These are phyloP conservation scores for Camelina sativa DNA, from an alignment of 345 rosid species.

Conservation along the genomic window DNA sequence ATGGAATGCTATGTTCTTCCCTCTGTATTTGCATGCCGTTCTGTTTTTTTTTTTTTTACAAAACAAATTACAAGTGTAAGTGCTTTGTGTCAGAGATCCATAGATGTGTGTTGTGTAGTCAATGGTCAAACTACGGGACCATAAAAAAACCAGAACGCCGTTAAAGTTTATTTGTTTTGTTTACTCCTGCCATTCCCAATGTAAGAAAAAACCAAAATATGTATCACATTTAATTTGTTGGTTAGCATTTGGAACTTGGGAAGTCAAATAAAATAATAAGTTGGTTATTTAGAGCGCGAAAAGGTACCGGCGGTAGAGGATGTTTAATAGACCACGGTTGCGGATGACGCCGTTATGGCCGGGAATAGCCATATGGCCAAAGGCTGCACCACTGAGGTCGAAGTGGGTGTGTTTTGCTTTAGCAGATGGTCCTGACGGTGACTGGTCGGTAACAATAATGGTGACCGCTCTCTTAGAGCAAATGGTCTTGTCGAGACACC, in stretches of 20 bases:
- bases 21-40: conserved; percentile 85
- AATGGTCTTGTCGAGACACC: conserved; percentile 71
- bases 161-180: conserved; percentile 29
- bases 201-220: background rate
- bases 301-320: conserved; percentile 61
- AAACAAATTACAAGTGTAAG: background rate
- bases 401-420: conserved; percentile 70
- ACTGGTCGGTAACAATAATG: conserved; percentile 89
- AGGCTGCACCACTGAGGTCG: conserved; percentile 97
- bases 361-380: conserved; percentile 81
- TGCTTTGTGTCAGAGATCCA: conserved; percentile 14
- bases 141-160: conserved; percentile 32
- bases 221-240: conserved; percentile 16
- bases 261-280: background rate
- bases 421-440: conserved; percentile 67
- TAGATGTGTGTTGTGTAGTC: conserved; percentile 29
- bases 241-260: conserved; percentile 16
- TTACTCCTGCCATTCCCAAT: conserved; percentile 31
- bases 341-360: conserved; percentile 68
- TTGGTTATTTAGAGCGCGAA: conserved; percentile 20
- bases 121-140: conserved; percentile 36
- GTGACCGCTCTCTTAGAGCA: conserved; percentile 89
- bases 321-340: conserved; percentile 75
- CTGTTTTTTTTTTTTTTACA: conserved; percentile 47
- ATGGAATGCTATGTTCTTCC: conserved; percentile 84